Conservation (phyloP, 78 protist species). For the Dictyostelium firmibasis region DNA sequence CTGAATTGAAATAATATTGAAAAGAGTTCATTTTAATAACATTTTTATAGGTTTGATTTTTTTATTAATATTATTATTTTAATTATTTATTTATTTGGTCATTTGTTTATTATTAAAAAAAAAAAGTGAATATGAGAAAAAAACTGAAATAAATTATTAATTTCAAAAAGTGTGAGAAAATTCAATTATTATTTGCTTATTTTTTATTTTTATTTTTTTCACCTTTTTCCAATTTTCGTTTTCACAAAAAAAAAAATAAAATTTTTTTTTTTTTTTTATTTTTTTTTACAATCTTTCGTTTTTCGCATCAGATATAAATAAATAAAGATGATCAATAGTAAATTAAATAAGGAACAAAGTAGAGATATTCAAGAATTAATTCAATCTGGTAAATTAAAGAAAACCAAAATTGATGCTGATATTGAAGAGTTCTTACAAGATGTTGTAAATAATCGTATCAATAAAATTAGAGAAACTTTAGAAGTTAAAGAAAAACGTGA, state of each 20-base stretch:
- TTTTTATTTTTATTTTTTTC: too few species aligned
- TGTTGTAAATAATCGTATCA: not conserved
- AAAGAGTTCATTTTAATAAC: too few species aligned
- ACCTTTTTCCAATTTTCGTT: not conserved
- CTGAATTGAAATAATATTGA: too few species aligned
- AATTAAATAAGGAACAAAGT: conserved; percentile 14
- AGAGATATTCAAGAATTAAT: conserved; percentile 27
- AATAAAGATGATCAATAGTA: not conserved
- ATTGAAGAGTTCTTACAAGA: conserved; percentile 52
- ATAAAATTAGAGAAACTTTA: not conserved
- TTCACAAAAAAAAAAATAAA: too few species aligned
- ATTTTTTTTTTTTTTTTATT: not conserved
- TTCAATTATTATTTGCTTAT: not conserved
- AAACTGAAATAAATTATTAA: too few species aligned
- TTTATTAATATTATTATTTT: too few species aligned
- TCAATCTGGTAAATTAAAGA: conserved; percentile 40
- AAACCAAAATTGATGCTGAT: conserved; percentile 46
- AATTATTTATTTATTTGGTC: too few species aligned
- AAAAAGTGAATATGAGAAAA: too few species aligned
- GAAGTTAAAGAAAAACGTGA: conserved; percentile 14
- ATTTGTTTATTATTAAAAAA: too few species aligned
- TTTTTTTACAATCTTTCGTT: not conserved
- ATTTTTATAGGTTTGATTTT: too few species aligned
- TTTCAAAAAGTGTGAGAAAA: too few species aligned
- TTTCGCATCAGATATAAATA: not conserved